These are phyloP conservation scores for Boletus semigastroideus DNA, from an alignment of 1,284 basidiomycete species.

Conservation along the genomic window DNA sequence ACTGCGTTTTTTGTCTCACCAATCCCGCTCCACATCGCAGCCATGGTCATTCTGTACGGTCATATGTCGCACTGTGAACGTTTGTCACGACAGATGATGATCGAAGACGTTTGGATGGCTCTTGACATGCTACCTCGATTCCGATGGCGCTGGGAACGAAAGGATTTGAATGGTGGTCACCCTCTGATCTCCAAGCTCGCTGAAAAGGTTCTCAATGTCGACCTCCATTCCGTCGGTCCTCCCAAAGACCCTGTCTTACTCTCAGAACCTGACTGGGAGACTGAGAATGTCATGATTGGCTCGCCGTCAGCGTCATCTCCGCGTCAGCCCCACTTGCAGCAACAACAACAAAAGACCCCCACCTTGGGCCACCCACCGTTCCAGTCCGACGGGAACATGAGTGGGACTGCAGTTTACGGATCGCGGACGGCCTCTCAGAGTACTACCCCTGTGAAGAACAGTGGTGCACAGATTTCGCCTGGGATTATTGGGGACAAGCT, in stretches of 20 bases:
- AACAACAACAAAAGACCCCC: constrained; percentile 44
- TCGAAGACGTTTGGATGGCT: constrained; percentile 80
- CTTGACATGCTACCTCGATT: constrained; percentile 81
- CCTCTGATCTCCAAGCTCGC: constrained; percentile 79
- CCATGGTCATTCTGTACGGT: constrained; percentile 84
- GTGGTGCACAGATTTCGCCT: constrained; percentile 25
- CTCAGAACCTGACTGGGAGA: constrained; percentile 71
- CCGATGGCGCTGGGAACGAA: constrained; percentile 85
- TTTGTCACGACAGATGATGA: constrained; percentile 58
- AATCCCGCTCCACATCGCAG: constrained; percentile 80
- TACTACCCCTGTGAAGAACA: constrained; percentile 28
- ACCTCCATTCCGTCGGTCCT: constrained; percentile 60
- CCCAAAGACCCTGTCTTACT: constrained; percentile 58
- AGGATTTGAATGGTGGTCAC: constrained; percentile 71
- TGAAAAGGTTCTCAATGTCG: constrained; percentile 70
- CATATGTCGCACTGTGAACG: constrained; percentile 74
- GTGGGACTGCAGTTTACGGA: constrained; percentile 35
- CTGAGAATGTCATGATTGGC: constrained; percentile 35
- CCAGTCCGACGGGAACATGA: constrained; percentile 20
- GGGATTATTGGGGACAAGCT: constrained; percentile 41
- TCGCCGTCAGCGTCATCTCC: constrained; percentile 34
- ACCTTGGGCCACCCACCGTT: constrained; percentile 36
- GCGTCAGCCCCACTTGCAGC: constrained; percentile 29
- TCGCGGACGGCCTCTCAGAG: constrained; percentile 35
- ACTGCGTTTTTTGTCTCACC: constrained; percentile 84